Conservation (phyloP, 2,329 filamentous ascomycete genomes). For the Diaporthe sp. region DNA sequence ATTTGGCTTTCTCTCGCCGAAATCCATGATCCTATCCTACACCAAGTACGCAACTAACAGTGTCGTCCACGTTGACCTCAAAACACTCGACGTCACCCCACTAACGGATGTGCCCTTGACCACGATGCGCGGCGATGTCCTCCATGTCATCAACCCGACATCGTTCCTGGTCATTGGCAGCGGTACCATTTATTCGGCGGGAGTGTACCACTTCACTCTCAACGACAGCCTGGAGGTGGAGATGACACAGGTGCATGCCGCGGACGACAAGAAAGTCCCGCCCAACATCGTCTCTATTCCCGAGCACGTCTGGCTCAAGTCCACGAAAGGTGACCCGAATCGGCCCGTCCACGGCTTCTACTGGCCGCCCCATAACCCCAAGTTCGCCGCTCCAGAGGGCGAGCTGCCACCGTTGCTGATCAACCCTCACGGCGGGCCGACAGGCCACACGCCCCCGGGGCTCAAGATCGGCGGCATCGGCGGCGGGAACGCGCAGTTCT, state of each 20-base stretch:
- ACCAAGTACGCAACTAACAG: slow-evolving; percentile 24
- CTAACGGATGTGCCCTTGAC: slow-evolving; percentile 45
- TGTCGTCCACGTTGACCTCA: slow-evolving; percentile 46
- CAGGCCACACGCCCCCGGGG: slow-evolving; percentile 52
- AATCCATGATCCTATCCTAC: slow-evolving; percentile 46
- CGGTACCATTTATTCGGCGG: slow-evolving; percentile 42
- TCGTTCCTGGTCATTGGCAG: slow-evolving; percentile 50
- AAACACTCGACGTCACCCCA: slow-evolving; percentile 42
- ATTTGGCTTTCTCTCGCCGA: slow-evolving; percentile 42
- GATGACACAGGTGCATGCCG: slow-evolving; percentile 43
- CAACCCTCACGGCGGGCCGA: slow-evolving; percentile 63
- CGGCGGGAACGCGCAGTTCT: slow-evolving; percentile 56
- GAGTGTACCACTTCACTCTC: slow-evolving; percentile 49
- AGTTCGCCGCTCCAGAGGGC: slow-evolving; percentile 49
- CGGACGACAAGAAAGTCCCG: slow-evolving; percentile 44
- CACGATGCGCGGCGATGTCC: slow-evolving; percentile 44
- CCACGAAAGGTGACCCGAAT: slow-evolving; percentile 40
- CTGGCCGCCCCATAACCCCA: slow-evolving; percentile 59
- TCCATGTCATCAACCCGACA: slow-evolving; percentile 47
- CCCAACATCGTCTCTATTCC: slow-evolving; percentile 47
- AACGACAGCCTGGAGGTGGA: slow-evolving; percentile 34
- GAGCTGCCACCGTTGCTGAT: slow-evolving; percentile 61
- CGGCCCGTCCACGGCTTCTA: slow-evolving; percentile 57
- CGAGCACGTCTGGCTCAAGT: slow-evolving; percentile 45
- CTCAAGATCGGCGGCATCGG: slow-evolving; percentile 48